Percentiles rank a stretch among this genome's conserved stretches.
Conservation (phyloP, 78 protist genomes). For the Dictyostelium capitatum region DNA sequence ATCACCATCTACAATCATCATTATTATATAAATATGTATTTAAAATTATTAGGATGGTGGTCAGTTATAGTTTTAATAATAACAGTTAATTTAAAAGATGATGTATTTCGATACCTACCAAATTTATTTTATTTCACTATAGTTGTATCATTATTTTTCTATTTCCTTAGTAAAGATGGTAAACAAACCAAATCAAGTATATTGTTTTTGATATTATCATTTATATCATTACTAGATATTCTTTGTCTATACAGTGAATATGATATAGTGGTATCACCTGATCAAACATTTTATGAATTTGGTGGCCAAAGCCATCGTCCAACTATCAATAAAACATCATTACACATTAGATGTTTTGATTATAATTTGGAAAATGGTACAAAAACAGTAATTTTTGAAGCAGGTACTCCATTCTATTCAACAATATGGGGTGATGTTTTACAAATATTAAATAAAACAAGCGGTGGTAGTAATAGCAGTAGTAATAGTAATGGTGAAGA, state of each 20-base stretch:
- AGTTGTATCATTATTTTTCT: background rate
- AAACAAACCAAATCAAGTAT: background rate
- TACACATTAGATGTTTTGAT: slow-evolving; percentile 28
- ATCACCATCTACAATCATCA: no score
- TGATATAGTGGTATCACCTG: background rate
- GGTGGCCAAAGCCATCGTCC: slow-evolving; percentile 10
- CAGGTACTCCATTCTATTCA: slow-evolving; percentile 53
- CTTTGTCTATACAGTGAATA: background rate
- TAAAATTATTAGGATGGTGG: no score
- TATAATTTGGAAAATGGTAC: background rate
- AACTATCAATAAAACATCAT: background rate
- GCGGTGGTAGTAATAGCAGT: no score
- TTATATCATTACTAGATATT: background rate
- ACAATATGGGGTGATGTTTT: slow-evolving; percentile 37
- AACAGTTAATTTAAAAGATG: no score
- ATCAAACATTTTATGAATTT: background rate
- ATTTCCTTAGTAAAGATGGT: background rate
- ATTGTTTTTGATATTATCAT: background rate
- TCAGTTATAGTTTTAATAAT: no score
- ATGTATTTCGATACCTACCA: background rate
- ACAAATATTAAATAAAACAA: background rate
- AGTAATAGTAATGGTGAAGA: background rate
- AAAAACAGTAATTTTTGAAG: slow-evolving; percentile 18
- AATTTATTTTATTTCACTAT: background rate
- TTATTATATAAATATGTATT: no score